A percentile compares a stretch with the other conserved stretches of the same genome.
phyloP scores from a whole-genome alignment of 106 monocot species.

The Alisma plantagoaquatica region DNA sequence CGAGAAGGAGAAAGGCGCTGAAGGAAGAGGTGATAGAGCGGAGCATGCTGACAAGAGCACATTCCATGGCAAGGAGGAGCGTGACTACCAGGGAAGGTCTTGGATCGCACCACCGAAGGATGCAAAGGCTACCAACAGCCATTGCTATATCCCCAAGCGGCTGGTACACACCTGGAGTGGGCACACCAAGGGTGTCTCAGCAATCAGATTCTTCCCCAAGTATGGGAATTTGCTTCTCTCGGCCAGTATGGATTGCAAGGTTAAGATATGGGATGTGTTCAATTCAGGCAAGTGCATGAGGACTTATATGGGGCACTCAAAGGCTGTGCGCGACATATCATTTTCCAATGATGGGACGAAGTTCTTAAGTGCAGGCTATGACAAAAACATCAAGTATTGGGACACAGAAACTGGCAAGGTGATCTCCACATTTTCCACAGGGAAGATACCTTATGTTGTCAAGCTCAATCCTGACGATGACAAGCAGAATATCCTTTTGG shows the following conservation, averaged over 20 bases:
- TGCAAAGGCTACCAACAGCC: slow-evolving; percentile 71
- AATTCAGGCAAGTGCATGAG: slow-evolving; percentile 92
- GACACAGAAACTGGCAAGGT: slow-evolving; percentile 97
- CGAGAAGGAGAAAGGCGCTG: slow-evolving; percentile 51
- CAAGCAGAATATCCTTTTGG: slow-evolving; percentile 88
- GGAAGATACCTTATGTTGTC: slow-evolving; percentile 90
- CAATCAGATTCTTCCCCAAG: slow-evolving; percentile 88
- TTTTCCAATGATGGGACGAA: slow-evolving; percentile 87
- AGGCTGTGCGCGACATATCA: slow-evolving; percentile 85
- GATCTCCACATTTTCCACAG: slow-evolving; percentile 93
- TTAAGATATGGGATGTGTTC: slow-evolving; percentile 98
- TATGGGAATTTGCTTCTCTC: slow-evolving; percentile 80
- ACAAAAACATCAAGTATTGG: slow-evolving; percentile 94
- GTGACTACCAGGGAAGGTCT: slow-evolving; percentile 84
- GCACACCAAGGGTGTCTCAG: slow-evolving; percentile 81
- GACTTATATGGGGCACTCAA: slow-evolving; percentile 99
- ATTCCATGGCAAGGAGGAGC: slow-evolving; percentile 95
- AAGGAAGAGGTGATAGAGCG: slow-evolving; percentile 15
- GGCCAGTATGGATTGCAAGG: slow-evolving; percentile 86
- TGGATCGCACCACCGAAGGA: slow-evolving; percentile 92
- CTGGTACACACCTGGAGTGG: slow-evolving; percentile 90
- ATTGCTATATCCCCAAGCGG: slow-evolving; percentile 94
- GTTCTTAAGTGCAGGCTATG: slow-evolving; percentile 93
- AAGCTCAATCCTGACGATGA: slow-evolving; percentile 96
- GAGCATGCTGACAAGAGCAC: slow-evolving; percentile 72